These are phyloP conservation scores for Coelastrella sp. DNA, from an alignment of 139 green algal species.

Conservation along the genomic window DNA sequence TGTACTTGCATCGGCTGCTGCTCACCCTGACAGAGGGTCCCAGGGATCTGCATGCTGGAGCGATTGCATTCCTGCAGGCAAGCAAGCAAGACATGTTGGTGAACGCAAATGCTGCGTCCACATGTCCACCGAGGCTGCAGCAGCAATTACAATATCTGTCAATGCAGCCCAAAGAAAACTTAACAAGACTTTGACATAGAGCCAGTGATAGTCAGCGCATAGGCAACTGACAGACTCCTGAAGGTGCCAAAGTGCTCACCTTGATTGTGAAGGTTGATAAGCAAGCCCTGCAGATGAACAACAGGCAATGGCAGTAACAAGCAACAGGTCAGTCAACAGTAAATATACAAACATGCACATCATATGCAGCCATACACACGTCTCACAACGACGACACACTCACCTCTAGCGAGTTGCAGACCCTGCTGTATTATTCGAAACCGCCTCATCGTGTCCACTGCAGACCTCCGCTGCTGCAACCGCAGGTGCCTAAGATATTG, in stretches of 20 bases:
- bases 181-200: too few relatives aligned
- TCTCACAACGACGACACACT: too few relatives aligned
- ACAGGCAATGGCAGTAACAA: background rate
- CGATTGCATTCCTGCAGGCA: background rate
- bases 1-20: background rate
- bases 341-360: background rate
- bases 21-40: background rate
- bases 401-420: background rate
- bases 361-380: background rate
- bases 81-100: background rate
- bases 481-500: background rate
- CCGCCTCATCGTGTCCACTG: background rate
- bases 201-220: background rate
- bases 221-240: background rate
- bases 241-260: background rate
- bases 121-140: too few relatives aligned
- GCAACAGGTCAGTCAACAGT: background rate
- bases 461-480: background rate
- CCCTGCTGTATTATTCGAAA: background rate
- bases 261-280: background rate
- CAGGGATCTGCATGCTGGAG: background rate
- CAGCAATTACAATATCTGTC: too few relatives aligned
- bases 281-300: background rate
- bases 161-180: too few relatives aligned
- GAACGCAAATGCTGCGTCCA: too few relatives aligned